Evolutionary conservation across 352 stramenopile genomes (phyloP).

Genomic region (Phytophthora niederhauseri): DNA sequence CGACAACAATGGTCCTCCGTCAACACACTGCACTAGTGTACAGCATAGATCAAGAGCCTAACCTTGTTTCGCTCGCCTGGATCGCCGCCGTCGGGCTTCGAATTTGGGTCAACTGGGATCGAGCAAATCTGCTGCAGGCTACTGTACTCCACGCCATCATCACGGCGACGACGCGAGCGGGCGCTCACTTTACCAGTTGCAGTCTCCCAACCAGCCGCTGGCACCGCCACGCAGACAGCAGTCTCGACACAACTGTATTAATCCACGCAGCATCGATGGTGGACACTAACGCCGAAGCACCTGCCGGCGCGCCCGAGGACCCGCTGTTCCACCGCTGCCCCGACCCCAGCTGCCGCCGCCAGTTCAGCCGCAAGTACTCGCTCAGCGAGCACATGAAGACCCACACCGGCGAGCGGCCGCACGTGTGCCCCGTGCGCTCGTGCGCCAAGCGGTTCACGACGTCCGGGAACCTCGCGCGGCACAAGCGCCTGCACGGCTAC

Average conservation of each 20-base stretch:
- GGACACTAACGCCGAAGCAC: slow-evolving; percentile 9
- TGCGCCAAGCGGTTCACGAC: slow-evolving; percentile 64
- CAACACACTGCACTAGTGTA: background rate
- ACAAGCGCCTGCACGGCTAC: slow-evolving; percentile 55
- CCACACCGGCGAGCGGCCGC: slow-evolving; percentile 57
- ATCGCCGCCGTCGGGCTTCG: slow-evolving; percentile 9
- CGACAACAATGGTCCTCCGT: slow-evolving; percentile 17
- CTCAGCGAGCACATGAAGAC: slow-evolving; percentile 63
- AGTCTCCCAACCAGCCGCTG: slow-evolving; percentile 2
- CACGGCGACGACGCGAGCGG: background rate
- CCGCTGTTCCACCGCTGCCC: slow-evolving; percentile 34
- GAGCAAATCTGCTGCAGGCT: slow-evolving; percentile 21
- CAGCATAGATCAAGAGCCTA: background rate
- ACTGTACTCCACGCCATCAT: slow-evolving; percentile 21
- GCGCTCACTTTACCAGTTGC: slow-evolving; percentile 28
- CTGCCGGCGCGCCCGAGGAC: slow-evolving; percentile 5
- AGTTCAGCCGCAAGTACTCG: slow-evolving; percentile 58
- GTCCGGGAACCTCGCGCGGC: slow-evolving; percentile 57
- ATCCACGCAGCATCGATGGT: slow-evolving; percentile 22
- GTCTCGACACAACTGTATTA: slow-evolving; percentile 1
- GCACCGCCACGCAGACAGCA: slow-evolving; percentile 1
- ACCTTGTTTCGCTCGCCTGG: background rate
- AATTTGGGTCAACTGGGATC: slow-evolving; percentile 14
- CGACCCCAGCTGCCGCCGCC: slow-evolving; percentile 32
- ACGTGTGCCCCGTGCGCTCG: slow-evolving; percentile 43